phyloP scores from a whole-genome alignment of 202 grass and related monocot genomes.

The Eragrostis tef region DNA sequence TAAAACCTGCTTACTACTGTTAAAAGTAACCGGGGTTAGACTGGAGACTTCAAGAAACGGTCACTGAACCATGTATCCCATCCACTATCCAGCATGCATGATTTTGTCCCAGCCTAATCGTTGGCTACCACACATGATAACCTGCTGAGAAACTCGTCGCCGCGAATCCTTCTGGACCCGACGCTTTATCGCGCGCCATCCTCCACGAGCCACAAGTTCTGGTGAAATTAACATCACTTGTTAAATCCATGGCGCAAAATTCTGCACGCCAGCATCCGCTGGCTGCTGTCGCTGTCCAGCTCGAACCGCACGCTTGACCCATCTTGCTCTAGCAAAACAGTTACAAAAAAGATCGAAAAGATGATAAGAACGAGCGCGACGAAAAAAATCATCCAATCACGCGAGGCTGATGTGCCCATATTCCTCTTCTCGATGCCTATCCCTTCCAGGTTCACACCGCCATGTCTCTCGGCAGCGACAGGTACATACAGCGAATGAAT shows the following conservation, averaged over 20 bases:
- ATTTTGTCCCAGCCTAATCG: neutral
- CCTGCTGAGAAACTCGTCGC: conserved; percentile 33
- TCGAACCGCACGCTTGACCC: conserved; percentile 17
- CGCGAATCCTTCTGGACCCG: neutral
- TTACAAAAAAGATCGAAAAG: neutral
- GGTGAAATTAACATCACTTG: conserved; percentile 12
- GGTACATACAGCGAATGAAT: conserved; percentile 36
- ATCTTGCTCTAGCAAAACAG: neutral
- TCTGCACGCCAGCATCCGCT: neutral
- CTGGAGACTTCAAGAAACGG: neutral
- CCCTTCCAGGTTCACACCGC: conserved; percentile 43
- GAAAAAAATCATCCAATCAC: conserved; percentile 25
- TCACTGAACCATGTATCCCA: neutral
- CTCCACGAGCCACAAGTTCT: neutral
- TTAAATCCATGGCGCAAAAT: neutral
- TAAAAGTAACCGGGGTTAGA: neutral
- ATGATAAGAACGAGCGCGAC: conserved; percentile 31
- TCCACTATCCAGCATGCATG: too few relatives aligned
- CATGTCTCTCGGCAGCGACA: conserved; percentile 27
- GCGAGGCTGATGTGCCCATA: conserved; percentile 17
- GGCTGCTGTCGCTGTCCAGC: neutral
- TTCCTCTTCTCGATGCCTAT: conserved; percentile 15
- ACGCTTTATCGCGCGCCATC: neutral
- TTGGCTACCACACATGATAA: conserved; percentile 1
- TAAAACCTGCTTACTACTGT: too few relatives aligned